Evolutionary conservation across 1,284 basidiomycete species (phyloP).

Genomic region (Apiotrichum laibachii): DNA sequence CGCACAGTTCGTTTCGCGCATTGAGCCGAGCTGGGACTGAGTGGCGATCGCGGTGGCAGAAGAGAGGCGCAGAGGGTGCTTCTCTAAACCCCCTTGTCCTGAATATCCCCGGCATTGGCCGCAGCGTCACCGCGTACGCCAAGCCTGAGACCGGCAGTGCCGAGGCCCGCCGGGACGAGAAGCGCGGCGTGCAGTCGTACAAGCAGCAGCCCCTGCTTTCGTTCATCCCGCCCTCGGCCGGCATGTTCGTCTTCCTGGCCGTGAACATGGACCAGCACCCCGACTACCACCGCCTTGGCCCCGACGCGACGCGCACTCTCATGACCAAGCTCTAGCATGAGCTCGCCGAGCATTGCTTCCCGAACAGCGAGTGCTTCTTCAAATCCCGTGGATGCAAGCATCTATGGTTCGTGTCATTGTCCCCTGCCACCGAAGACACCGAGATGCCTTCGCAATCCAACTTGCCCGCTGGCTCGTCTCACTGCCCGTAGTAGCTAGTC

Average conservation of each 20-base stretch:
- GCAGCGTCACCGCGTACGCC: conserved; percentile 25
- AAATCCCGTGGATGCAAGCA: too few relatives aligned
- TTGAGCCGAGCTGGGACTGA: too few relatives aligned
- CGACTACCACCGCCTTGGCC: conserved; percentile 47
- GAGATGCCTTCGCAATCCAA: too few relatives aligned
- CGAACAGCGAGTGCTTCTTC: too few relatives aligned
- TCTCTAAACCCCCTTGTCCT: conserved; percentile 19
- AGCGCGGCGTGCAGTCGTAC: conserved; percentile 40
- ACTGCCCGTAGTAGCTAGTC: too few relatives aligned
- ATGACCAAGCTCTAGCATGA: conserved; percentile 43
- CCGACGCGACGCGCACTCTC: conserved; percentile 35
- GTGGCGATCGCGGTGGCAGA: too few relatives aligned
- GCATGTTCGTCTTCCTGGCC: conserved; percentile 59
- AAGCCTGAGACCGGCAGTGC: conserved; percentile 9
- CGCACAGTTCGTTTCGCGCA: too few relatives aligned
- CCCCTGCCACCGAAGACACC: too few relatives aligned
- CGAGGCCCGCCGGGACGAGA: conserved; percentile 51
- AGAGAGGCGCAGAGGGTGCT: too few relatives aligned
- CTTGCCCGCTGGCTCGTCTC: too few relatives aligned
- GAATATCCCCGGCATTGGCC: conserved; percentile 20
- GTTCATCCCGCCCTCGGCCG: conserved; percentile 64
- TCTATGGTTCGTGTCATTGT: too few relatives aligned
- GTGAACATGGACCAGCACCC: conserved; percentile 65
- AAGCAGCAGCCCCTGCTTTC: conserved; percentile 55
- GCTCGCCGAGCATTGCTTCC: conserved; percentile 48